Conservation (phyloP, 768 basidiomycete species). For the Phanerochaete sordida region DNA sequence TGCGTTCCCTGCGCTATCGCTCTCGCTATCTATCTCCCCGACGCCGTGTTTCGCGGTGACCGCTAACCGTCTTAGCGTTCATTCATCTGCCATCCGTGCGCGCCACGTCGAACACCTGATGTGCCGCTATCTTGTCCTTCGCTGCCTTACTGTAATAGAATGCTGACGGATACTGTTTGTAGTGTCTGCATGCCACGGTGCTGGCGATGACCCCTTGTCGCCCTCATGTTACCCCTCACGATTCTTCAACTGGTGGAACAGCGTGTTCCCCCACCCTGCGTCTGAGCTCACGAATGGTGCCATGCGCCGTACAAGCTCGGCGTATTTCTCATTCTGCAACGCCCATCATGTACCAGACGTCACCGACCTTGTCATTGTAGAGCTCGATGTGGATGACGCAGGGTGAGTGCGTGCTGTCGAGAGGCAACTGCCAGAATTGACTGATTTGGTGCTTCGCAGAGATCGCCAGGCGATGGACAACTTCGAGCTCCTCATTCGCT, state of each 20-base stretch:
- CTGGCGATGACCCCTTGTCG: constrained; percentile 86
- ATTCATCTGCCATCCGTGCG: not conserved
- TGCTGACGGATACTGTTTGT: not conserved
- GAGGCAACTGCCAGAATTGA: not conserved
- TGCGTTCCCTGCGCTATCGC: no score
- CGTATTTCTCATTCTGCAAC: constrained; percentile 94
- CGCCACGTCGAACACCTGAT: not conserved
- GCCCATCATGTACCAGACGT: constrained; percentile 90
- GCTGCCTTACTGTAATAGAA: not conserved
- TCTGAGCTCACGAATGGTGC: constrained; percentile 98
- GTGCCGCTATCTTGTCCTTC: not conserved
- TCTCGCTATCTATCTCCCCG: no score
- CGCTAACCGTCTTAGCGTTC: no score
- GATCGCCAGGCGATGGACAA: constrained; percentile 48
- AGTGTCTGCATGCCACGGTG: constrained; percentile 94
- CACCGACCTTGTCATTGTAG: constrained; percentile 92
- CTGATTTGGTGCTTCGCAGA: not conserved
- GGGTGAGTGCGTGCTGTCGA: constrained; percentile 51
- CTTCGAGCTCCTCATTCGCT: constrained; percentile 91
- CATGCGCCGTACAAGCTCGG: constrained; percentile 86
- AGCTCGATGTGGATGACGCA: constrained; percentile 89
- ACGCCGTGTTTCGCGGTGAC: no score
- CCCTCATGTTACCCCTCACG: constrained; percentile 87
- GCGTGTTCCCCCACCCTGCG: constrained; percentile 96
- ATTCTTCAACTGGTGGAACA: constrained; percentile 98